phyloP scores from a whole-genome alignment of 768 basidiomycete species.

The Hericium alpestre region DNA sequence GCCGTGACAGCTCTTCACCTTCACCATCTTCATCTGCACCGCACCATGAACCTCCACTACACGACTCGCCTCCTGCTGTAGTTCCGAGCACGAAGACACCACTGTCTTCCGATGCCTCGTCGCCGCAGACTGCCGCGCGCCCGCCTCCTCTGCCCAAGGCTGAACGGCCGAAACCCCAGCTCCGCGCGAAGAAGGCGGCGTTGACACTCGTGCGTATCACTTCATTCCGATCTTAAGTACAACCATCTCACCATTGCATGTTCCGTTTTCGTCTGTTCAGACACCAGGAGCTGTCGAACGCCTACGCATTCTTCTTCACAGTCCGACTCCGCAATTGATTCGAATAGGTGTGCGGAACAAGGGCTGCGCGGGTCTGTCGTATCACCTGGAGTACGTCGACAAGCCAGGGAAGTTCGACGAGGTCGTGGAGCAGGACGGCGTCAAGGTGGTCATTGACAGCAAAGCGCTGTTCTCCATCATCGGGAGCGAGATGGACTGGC shows the following conservation, averaged over 20 bases:
- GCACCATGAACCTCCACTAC: conserved; percentile 14
- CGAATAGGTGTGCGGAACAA: conserved; percentile 95
- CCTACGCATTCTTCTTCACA: conserved; percentile 60
- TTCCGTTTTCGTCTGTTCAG: conserved; percentile 28
- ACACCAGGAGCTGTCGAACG: conserved; percentile 69
- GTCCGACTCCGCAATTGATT: conserved; percentile 83
- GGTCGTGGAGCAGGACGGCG: conserved; percentile 91
- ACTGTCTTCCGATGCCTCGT: conserved; percentile 48
- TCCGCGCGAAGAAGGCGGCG: conserved; percentile 68
- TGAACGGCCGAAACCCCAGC: conserved; percentile 51
- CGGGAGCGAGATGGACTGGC: conserved; percentile 99
- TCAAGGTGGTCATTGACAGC: conserved; percentile 87
- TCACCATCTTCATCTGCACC: conserved; percentile 14
- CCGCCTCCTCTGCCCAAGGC: conserved; percentile 61
- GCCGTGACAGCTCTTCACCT: conserved; percentile 20
- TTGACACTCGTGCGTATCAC: conserved; percentile 50
- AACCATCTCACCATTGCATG: not conserved
- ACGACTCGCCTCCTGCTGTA: conserved; percentile 43
- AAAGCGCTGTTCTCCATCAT: conserved; percentile 97
- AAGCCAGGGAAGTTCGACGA: conserved; percentile 88
- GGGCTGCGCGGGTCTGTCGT: conserved; percentile 87
- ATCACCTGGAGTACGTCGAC: conserved; percentile 94
- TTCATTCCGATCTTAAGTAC: not conserved
- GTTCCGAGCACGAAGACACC: conserved; percentile 32
- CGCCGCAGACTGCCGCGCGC: conserved; percentile 62